These are phyloP conservation scores for Elaeis oleifera DNA, from an alignment of 202 grass and related monocot species.

Conservation along the genomic window DNA sequence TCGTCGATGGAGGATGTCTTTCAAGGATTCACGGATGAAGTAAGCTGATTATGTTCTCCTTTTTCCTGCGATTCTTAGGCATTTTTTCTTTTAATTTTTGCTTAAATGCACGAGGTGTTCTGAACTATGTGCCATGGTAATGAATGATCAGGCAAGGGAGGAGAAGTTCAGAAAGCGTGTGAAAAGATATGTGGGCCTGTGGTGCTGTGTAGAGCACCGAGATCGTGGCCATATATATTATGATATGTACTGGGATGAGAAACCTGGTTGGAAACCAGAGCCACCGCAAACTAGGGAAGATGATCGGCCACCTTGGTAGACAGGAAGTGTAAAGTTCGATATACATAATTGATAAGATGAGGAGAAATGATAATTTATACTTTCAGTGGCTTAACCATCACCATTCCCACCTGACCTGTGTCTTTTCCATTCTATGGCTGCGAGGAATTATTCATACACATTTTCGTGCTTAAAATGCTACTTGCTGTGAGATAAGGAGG, in stretches of 20 bases:
- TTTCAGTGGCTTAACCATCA: no score
- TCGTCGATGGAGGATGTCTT: conserved; percentile 84
- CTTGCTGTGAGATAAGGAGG: no score
- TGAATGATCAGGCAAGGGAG: conserved; percentile 42
- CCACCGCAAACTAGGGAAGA: conserved; percentile 53
- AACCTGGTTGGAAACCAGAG: conserved; percentile 75
- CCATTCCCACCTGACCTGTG: no score
- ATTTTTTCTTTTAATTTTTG: neutral
- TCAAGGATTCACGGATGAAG: conserved; percentile 60
- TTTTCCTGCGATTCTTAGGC: conserved; percentile 7
- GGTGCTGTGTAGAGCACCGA: no score
- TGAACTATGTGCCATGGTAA: neutral
- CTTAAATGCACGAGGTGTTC: neutral
- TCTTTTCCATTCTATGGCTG: no score
- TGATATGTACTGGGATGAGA: conserved; percentile 98
- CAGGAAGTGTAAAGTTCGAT: no score
- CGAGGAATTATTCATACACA: no score
- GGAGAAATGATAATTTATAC: no score
- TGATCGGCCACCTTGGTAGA: conserved; percentile 74
- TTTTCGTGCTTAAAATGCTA: no score
- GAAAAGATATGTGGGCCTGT: no score
- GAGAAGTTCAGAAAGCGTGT: neutral
- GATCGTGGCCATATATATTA: conserved; percentile 88
- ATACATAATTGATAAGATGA: no score
- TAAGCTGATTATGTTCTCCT: conserved; percentile 24